Base-by-base conservation (phyloP, 1,139 yeast genomes). In the Kazachstania sp. region DNA sequence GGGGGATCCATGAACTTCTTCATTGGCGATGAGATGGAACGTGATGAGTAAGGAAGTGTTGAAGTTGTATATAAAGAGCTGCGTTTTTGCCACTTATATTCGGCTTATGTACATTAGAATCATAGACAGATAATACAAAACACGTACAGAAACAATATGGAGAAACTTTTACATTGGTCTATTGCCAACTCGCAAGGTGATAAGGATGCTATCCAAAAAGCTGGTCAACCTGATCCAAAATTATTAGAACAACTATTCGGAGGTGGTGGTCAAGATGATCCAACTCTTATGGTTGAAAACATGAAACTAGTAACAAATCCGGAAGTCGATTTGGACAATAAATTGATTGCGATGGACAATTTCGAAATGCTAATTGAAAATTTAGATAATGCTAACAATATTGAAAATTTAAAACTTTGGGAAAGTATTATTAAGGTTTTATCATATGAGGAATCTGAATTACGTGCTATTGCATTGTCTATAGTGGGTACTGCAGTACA, bases 311-410 rank as follows among this genome's bases (percentile, higher is more conserved):
- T 86, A 7, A 63, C 68, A n/a, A 74, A 78, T 59, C 77, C 79
- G 13, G 82, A 78, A 41, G 81, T 81, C 18, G 73, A 74, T 3
- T 60, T 77, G 31, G 92, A 83, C 43, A 75, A 76, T 59, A 82
- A 82, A 56, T 74, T 81, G 49, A 77, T 79, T 15, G 96, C 97
- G 0, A 75, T 90, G 51, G 97, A 92, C 54, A 87, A 88, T 64
- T 83, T 90, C 59, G 97, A 92, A 65, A 87, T 90, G 94, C 72
- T 92, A 49, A 84, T 92, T 51, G 98, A 92, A 64, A 88, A 88
- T 61, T 69, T 92, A 55, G 98, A 92, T 65, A 92, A 92, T 64
- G 97, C 98, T 23, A 90, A 92, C 66, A 88, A 87, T 60, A 83
- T 92, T 54, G 92, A 85, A 54, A 85, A 84, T 57, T 65, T 88